Evolutionary conservation across 1,284 basidiomycete genomes (phyloP), one percentile per base, ranked within the genome.

Genomic region (Kwoniella shivajii): DNA sequence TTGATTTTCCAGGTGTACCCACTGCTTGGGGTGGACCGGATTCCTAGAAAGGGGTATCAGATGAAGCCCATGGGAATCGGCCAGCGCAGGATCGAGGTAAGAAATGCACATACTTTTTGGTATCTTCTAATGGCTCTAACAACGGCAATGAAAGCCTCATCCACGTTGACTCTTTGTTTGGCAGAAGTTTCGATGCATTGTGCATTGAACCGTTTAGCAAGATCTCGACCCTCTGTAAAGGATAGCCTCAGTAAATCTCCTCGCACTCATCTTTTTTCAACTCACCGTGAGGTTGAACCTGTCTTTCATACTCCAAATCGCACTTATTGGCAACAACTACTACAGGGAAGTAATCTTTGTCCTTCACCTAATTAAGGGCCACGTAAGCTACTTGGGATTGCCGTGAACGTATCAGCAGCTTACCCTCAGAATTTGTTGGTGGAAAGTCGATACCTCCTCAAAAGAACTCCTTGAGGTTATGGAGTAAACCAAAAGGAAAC

Each of bases 261-360:
- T 13, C n/a, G 6, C 44, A 14, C 22, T 31, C 4, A 20, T 4
- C 11, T 31, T 24, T 22, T 26, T 10, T 20, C 26, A 16, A 77
- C 86, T 66, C 64, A 92, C 93, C 92, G 73, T 95, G 92, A 82
- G 89, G 90, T 74, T 92, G 91, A 16, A 99, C 96, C 79, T 98
- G 94, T 58, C 96, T 84, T 79, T 99, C 96, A 74, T 90, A 96
- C 76, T 99, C 96, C 72, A 99, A 81, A 79, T 99, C 96, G 75
- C 92, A 96, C 82, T 99, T 99, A 84, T 99, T 99, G 33, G 93
- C 96, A 7, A 98, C 92, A 49, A 99, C 89, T 61, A 99, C 91
- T 65, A 98, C 92, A 24, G 96, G 96, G 84, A 98, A 97, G 47
- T 87, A 88, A 79, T 99, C 96, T 78, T 92, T 91, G 80, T 99